phyloP scores from a whole-genome alignment of 805 yeast genomes.

The Starmerella apis region DNA sequence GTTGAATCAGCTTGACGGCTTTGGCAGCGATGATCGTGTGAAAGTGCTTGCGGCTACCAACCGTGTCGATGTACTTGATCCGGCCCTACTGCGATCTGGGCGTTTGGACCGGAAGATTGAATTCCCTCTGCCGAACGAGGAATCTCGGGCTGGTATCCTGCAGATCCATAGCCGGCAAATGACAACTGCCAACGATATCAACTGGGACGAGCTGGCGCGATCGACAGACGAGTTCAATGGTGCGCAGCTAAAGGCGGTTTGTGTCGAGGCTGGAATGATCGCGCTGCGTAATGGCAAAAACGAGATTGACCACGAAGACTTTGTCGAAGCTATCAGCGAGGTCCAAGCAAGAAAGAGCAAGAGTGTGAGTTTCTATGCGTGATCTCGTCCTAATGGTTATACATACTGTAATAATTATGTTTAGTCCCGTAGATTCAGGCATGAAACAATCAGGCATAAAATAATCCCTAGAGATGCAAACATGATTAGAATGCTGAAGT shows the following conservation, averaged over 20 bases:
- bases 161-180: conserved; percentile 96
- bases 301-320: conserved; percentile 89
- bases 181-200: conserved; percentile 76
- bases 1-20: conserved; percentile 94
- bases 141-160: conserved; percentile 90
- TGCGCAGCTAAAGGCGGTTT: conserved; percentile 96
- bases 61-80: conserved; percentile 95
- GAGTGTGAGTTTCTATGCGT: conserved; percentile 89
- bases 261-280: conserved; percentile 99
- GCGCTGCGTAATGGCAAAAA: conserved; percentile 92
- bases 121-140: conserved; percentile 95
- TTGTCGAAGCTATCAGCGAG: conserved; percentile 95
- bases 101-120: conserved; percentile 96
- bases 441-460: too few species aligned
- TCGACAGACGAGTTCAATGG: conserved; percentile 98
- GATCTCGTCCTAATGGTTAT: not conserved
- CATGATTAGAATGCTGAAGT: too few species aligned
- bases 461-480: too few species aligned
- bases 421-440: not conserved
- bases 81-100: conserved; percentile 96
- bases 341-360: conserved; percentile 96
- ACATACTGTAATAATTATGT: not conserved
- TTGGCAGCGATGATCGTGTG: conserved; percentile 93
- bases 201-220: conserved; percentile 97
- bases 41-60: conserved; percentile 97